Percentiles rank a stretch among this genome's conserved stretches.
phyloP scores from a whole-genome alignment of 2,329 filamentous ascomycete genomes.

The Sporothrix phasma region DNA sequence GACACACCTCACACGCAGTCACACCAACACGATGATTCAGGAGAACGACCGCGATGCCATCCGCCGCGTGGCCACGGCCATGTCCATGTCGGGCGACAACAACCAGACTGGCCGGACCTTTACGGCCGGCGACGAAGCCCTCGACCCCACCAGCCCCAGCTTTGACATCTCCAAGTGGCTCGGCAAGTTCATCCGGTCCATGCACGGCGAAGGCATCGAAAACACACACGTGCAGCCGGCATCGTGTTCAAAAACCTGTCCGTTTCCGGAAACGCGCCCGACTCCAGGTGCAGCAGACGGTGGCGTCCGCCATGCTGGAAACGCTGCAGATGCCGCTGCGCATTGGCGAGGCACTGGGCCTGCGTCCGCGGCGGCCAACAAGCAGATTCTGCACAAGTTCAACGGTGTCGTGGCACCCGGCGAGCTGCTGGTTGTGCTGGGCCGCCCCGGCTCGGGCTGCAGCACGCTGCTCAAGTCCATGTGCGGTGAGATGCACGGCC shows the following conservation, averaged over 20 bases:
- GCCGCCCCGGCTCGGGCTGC: conserved; percentile 48
- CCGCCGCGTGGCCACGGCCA: conserved; percentile 31
- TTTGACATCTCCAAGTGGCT: conserved; percentile 48
- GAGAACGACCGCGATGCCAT: conserved; percentile 12
- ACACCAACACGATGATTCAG: conserved; percentile 14
- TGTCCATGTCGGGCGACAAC: conserved; percentile 29
- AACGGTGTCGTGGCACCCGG: conserved; percentile 42
- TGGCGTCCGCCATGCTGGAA: conserved; percentile 47
- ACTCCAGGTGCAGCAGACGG: conserved; percentile 60
- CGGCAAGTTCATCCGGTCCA: conserved; percentile 44
- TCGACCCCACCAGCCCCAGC: conserved; percentile 37
- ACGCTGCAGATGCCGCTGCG: conserved; percentile 37
- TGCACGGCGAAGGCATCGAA: conserved; percentile 41
- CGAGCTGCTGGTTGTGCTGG: conserved; percentile 48
- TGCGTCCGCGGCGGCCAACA: conserved; percentile 51
- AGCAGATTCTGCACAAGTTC: conserved; percentile 41
- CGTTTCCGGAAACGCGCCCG: conserved; percentile 55
- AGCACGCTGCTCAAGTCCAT: conserved; percentile 52
- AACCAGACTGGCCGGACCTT: conserved; percentile 37
- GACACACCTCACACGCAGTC: conserved; percentile 25
- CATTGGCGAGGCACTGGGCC: conserved; percentile 39
- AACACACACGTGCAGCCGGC: conserved; percentile 48
- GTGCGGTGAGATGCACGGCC: conserved; percentile 52
- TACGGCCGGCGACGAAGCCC: conserved; percentile 29
- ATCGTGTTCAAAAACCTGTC: conserved; percentile 57